Percentiles rank a stretch among this genome's conserved stretches.
phyloP scores from a whole-genome alignment of 495 filamentous ascomycete species.

The Penicillium flavigenum region DNA sequence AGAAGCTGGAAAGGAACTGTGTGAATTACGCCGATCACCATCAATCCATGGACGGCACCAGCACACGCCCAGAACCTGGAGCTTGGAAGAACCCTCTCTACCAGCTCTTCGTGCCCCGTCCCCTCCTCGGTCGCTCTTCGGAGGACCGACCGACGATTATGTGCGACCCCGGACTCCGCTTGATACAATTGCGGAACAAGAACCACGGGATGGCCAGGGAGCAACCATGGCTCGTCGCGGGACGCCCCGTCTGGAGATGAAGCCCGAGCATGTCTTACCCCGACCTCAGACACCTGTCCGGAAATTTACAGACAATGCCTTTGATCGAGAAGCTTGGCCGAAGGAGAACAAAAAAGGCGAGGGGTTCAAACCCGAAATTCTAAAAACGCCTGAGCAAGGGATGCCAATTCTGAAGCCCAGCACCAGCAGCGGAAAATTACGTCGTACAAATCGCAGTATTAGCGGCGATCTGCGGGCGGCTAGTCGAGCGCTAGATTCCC shows the following conservation, averaged over 20 bases:
- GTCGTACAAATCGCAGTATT: conserved; percentile 68
- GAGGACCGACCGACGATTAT: conserved; percentile 25
- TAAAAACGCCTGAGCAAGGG: conserved; percentile 36
- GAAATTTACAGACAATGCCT: conserved; percentile 53
- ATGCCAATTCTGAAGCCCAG: conserved; percentile 38
- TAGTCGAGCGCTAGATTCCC: conserved; percentile 44
- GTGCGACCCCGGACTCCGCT: conserved; percentile 42
- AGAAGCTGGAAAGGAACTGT: conserved; percentile 19
- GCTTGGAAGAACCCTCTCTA: conserved; percentile 31
- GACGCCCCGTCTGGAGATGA: conserved; percentile 45
- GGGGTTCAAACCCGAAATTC: conserved; percentile 18
- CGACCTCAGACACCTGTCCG: conserved; percentile 42
- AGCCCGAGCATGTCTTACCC: conserved; percentile 43
- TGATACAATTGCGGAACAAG: conserved; percentile 42
- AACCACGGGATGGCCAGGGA: conserved; percentile 27
- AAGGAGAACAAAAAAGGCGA: conserved; percentile 43
- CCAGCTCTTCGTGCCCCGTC: conserved; percentile 23
- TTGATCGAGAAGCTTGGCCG: conserved; percentile 52
- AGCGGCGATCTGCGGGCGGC: conserved; percentile 80
- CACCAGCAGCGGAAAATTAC: conserved; percentile 50
- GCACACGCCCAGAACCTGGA: conserved; percentile 33
- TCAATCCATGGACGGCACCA: conserved; percentile 42
- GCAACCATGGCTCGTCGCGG: conserved; percentile 29
- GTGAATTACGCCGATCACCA: conserved; percentile 37
- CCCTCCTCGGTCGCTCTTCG: conserved; percentile 32